Percentiles rank a stretch among this genome's conserved stretches.
Conservation (phyloP, 257 asterid genomes). For the Linaria vulgaris region DNA sequence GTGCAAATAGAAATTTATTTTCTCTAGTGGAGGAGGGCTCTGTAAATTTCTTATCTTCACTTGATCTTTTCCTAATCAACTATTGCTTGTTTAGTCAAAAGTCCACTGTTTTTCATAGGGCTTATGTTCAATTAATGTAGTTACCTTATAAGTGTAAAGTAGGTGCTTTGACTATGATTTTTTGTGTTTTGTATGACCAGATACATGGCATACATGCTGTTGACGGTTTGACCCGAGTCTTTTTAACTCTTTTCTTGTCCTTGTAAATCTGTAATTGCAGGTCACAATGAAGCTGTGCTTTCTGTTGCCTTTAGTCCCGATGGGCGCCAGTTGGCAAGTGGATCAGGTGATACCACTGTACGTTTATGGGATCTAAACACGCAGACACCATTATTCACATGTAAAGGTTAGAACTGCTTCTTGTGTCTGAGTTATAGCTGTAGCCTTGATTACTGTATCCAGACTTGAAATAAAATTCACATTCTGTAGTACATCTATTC, state of each 20-base stretch:
- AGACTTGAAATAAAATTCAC: background rate
- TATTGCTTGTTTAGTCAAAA: background rate
- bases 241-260: background rate
- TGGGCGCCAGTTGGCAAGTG: conserved; percentile 90
- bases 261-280: conserved; percentile 39
- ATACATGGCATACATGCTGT: background rate
- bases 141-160: background rate
- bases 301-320: conserved; percentile 96
- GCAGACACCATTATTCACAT: conserved; percentile 87
- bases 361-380: conserved; percentile 94
- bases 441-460: conserved; percentile 8
- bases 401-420: conserved; percentile 58
- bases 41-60: background rate
- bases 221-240: background rate
- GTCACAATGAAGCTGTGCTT: conserved; percentile 92
- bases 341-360: conserved; percentile 96
- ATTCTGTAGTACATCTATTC: conserved; percentile 2
- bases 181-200: background rate
- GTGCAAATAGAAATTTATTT: background rate
- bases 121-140: background rate
- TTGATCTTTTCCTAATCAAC: background rate
- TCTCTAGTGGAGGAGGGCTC: conserved; percentile 5
- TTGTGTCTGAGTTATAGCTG: conserved; percentile 11
- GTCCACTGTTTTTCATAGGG: background rate
- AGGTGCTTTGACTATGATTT: background rate